Base-by-base conservation (phyloP, 306 rosid species). In the Senna tora region DNA sequence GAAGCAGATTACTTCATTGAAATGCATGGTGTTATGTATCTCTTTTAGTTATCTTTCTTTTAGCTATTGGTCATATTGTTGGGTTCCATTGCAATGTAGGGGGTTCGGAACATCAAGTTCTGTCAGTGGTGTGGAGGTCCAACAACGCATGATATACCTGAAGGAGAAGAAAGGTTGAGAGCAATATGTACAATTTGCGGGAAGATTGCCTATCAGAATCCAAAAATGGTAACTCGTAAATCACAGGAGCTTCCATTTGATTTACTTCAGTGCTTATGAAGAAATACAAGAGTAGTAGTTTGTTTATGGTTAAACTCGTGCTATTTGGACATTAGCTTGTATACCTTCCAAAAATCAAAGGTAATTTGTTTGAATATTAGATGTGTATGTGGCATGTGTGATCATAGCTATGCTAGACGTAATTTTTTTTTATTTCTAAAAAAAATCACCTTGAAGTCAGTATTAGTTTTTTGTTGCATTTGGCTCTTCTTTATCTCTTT, bases 91-190 rank as follows among this genome's bases (percentile, higher is more conserved):
- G 5, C 70, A 45, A 59, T 82, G 80, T 79, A 92, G 96, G 96
- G 84, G 14, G 83, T 77, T 72, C 82, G 75, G 30, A 86, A 81
- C 52, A 69, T 86, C 54, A 84, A 85, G 61, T 92, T 92, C 80
- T 92, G 96, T 71, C 95, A 88, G 68, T 86, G 85, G 87, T 92
- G 98, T 62, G 95, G 98, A 69, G 96, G 94, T 32, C 62, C 79
- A 60, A 82, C 95, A 32, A 89, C 88, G 82, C 90, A 88, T 64
- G 94, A 80, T 42, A 70, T 88, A 72, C 96, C 98, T 13, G 87
- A 85, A 0, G 96, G 94, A 46, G 96, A 92, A 81, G 94, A 89
- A 81, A 90, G 71, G 51, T 60, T 86, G 69, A 82, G 97, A 85
- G 91, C 94, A 28, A 87, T 91, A 73, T 93, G 96, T 73, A 93